Evolutionary conservation across 331 rosid genomes (phyloP).

Genomic region (Acacia concinna): DNA sequence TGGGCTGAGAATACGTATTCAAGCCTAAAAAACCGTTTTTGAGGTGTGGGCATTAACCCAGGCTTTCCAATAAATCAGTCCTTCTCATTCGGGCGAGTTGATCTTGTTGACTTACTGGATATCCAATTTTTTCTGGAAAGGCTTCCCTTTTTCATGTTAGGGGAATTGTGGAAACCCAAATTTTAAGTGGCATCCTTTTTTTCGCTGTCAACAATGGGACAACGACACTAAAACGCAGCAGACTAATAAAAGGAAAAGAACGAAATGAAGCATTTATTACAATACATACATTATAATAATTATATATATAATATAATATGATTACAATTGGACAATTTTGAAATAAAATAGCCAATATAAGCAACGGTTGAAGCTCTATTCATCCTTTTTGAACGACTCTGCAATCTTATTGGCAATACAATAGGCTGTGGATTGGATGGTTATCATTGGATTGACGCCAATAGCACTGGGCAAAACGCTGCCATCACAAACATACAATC

Average conservation of each 20-base stretch:
- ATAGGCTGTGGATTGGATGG: constrained; percentile 85
- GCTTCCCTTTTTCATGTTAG: background rate
- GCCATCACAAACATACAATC: constrained; percentile 81
- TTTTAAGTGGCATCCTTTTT: background rate
- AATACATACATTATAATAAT: background rate
- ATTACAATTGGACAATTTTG: background rate
- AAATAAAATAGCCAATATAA: background rate
- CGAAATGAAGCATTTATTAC: background rate
- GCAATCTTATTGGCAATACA: constrained; percentile 76
- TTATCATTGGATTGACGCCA: constrained; percentile 94
- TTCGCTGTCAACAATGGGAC: background rate
- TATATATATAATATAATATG: background rate
- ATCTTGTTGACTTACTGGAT: background rate
- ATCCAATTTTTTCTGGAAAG: background rate
- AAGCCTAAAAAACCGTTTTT: background rate
- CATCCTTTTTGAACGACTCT: constrained; percentile 44
- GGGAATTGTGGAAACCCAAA: background rate
- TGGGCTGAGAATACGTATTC: constrained; percentile 15
- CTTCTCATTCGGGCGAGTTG: background rate
- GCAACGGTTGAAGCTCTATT: background rate
- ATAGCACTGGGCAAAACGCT: constrained; percentile 80
- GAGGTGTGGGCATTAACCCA: background rate
- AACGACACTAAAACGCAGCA: background rate
- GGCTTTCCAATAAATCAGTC: background rate
- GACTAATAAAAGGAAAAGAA: background rate